Base-by-base conservation (phyloP, 345 rosid genomes). In the Salix dunnii region DNA sequence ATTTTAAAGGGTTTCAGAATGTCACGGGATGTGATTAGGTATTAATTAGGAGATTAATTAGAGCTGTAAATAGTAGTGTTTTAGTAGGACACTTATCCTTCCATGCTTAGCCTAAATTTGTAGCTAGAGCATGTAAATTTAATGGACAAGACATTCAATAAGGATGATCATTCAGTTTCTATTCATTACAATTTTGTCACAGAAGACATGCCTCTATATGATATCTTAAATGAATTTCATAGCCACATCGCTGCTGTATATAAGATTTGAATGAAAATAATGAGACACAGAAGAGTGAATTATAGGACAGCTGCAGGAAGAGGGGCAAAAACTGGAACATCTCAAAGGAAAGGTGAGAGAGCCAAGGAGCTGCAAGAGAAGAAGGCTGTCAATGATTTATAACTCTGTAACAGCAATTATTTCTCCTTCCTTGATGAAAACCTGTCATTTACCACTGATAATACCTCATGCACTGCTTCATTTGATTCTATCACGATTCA, bases 191-290 rank as follows among this genome's bases (percentile, higher is more conserved):
- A n/a, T n/a, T n/a, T n/a, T n/a, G n/a, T n/a, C n/a, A n/a, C n/a
- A n/a, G n/a, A n/a, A n/a, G 85, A 90, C 78, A 88, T 93, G 91
- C 99, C 97, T n/a, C 79, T 95, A 25, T 93, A 95, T 68, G 97
- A 95, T 81, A 93, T 95, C 80, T 90, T 95, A 66, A 95, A 95
- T 74, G 96, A 91, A 85, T 95, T 95, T 68, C 99, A 95, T 82
- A 95, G 97, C 84, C 99, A 95, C 84, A 87, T 95, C 79, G 97
- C 97, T 42, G 97, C 88, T 65, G 99, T 95, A 43, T 95, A 89
- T 69, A 95, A 84, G 92, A 93, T 84, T 76, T 86, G 65, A 90
- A 84, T 58, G 80, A 73, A 78, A 82, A 79, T 43, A 82, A 79
- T 68, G 87, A 78, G 48, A 70, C 82, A 23, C 62, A 85, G 1